These are phyloP conservation scores for Chlamydomonas sp. DNA, from an alignment of 139 green algal genomes.

Conservation along the genomic window DNA sequence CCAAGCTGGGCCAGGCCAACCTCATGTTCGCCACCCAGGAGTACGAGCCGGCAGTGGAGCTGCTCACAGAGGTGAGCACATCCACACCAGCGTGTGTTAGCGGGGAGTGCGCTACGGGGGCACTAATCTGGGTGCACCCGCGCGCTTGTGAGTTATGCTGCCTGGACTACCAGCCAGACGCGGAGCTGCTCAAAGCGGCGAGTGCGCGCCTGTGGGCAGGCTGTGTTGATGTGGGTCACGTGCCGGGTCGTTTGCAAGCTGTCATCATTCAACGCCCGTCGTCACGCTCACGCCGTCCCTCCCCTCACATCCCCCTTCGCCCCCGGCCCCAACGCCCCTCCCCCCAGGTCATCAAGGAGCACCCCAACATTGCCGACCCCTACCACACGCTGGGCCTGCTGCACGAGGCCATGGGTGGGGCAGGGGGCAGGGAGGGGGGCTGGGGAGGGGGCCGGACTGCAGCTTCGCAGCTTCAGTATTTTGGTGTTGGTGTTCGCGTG, in stretches of 20 bases:
- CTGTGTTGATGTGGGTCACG: too few relatives aligned
- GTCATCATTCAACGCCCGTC: too few relatives aligned
- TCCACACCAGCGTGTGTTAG: neutral
- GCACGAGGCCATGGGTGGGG: slow-evolving; percentile 66
- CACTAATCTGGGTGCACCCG: too few relatives aligned
- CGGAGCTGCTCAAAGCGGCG: too few relatives aligned
- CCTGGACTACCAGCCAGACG: too few relatives aligned
- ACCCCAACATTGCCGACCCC: slow-evolving; percentile 83
- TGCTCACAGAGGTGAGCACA: slow-evolving; percentile 70
- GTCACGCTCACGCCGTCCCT: neutral
- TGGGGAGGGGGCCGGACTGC: too few relatives aligned
- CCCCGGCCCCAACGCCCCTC: neutral
- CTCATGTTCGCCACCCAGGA: slow-evolving; percentile 80
- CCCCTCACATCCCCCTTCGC: neutral
- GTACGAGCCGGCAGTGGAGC: slow-evolving; percentile 68
- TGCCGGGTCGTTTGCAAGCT: neutral
- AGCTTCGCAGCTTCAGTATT: too few relatives aligned
- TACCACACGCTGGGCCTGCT: slow-evolving; percentile 90
- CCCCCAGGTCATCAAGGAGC: slow-evolving; percentile 69
- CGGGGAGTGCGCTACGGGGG: neutral
- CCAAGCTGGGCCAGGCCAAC: slow-evolving; percentile 87
- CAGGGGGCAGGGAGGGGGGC: too few relatives aligned
- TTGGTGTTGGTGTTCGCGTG: too few relatives aligned
- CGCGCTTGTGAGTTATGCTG: too few relatives aligned
- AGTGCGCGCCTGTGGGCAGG: too few relatives aligned